Percentiles rank a stretch among this genome's conserved stretches.
phyloP scores from a whole-genome alignment of 208 protist species.

The Phytomonas francai region DNA sequence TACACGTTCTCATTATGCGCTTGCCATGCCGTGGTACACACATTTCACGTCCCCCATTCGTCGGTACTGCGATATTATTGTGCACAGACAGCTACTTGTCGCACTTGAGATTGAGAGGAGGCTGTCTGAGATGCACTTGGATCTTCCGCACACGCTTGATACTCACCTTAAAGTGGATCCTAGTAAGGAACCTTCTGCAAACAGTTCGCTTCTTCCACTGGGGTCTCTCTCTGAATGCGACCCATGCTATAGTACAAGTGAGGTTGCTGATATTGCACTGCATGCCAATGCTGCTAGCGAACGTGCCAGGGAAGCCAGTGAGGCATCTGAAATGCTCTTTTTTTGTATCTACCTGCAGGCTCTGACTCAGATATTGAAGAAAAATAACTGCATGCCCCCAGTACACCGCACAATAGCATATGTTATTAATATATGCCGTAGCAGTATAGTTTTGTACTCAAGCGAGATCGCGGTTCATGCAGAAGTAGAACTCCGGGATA shows the following conservation, averaged over 20 bases:
- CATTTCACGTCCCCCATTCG: slow-evolving; percentile 95
- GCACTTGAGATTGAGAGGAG: slow-evolving; percentile 70
- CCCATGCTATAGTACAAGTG: not conserved
- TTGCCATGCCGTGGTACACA: slow-evolving; percentile 85
- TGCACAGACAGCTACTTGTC: slow-evolving; percentile 82
- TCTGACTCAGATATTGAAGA: slow-evolving; percentile 18
- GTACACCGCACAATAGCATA: slow-evolving; percentile 14
- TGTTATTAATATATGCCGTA: slow-evolving; percentile 19
- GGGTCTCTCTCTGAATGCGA: not conserved
- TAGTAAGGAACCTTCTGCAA: slow-evolving; percentile 16
- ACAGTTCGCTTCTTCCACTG: not conserved
- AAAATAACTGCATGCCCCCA: slow-evolving; percentile 16
- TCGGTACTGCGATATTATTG: slow-evolving; percentile 89
- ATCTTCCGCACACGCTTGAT: slow-evolving; percentile 15
- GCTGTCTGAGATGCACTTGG: slow-evolving; percentile 23
- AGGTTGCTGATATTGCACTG: slow-evolving; percentile 43
- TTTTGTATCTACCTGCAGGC: slow-evolving; percentile 76
- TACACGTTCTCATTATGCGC: slow-evolving; percentile 78
- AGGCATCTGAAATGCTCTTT: slow-evolving; percentile 52
- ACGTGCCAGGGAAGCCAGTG: slow-evolving; percentile 36
- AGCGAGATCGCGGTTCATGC: slow-evolving; percentile 42
- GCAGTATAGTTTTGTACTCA: slow-evolving; percentile 27
- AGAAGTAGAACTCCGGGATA: slow-evolving; percentile 37
- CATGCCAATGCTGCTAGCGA: slow-evolving; percentile 49
- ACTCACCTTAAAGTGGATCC: slow-evolving; percentile 11